Percentiles rank a stretch among this genome's conserved stretches.
phyloP scores from a whole-genome alignment of 129 eudicot genomes.

The Artemisia argyi region DNA sequence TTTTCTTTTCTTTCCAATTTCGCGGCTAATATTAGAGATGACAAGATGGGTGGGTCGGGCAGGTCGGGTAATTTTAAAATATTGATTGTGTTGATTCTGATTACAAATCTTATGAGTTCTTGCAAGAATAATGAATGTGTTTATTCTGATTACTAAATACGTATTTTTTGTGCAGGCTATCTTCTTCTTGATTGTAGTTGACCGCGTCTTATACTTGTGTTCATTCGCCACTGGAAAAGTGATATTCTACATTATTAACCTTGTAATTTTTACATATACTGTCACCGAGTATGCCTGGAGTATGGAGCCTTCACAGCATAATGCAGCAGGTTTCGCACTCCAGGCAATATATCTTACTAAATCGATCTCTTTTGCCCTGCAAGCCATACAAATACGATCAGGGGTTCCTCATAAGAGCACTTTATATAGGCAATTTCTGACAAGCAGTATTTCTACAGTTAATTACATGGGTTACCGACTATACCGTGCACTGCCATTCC shows the following conservation, averaged over 20 bases:
- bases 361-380: conserved; percentile 80
- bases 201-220: conserved; percentile 88
- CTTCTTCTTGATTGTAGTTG: conserved; percentile 95
- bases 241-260: conserved; percentile 81
- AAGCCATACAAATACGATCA: conserved; percentile 89
- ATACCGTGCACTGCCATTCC: conserved; percentile 96
- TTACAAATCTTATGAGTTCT: no score
- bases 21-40: neutral
- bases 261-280: conserved; percentile 74
- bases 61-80: no score
- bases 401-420: conserved; percentile 97
- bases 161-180: conserved; percentile 68
- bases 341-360: conserved; percentile 89
- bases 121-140: no score
- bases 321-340: conserved; percentile 80
- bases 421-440: conserved; percentile 90
- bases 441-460: conserved; percentile 78
- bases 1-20: neutral
- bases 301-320: conserved; percentile 65
- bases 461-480: conserved; percentile 88
- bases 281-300: conserved; percentile 92
- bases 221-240: conserved; percentile 96
- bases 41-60: neutral
- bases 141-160: no score
- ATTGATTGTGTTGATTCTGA: no score